phyloP scores from a whole-genome alignment of 2,329 filamentous ascomycete species.

The Penicillium sp. region DNA sequence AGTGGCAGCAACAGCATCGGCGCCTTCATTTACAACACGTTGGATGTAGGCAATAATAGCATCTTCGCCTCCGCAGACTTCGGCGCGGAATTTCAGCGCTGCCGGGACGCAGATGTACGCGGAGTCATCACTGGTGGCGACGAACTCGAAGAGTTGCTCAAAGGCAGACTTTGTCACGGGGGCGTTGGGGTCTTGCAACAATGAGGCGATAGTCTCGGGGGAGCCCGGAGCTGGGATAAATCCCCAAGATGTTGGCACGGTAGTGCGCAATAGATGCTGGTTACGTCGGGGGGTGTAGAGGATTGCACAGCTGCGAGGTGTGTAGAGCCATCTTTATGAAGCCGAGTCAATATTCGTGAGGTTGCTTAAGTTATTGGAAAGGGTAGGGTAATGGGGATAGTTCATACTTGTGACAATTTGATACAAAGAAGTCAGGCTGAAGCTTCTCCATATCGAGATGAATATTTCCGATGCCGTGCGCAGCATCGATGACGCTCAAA shows the following conservation, averaged over 20 bases:
- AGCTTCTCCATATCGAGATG: constrained; percentile 64
- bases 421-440: constrained; percentile 82
- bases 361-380: neutral
- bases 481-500: constrained; percentile 76
- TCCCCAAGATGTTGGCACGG: constrained; percentile 77
- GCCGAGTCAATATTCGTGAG: constrained; percentile 9
- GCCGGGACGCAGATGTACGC: constrained; percentile 72
- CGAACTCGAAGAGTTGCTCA: constrained; percentile 70
- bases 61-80: constrained; percentile 71
- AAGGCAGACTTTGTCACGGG: constrained; percentile 56
- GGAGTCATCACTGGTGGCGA: constrained; percentile 71
- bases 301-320: constrained; percentile 75
- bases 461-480: constrained; percentile 81
- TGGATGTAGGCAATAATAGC: constrained; percentile 65
- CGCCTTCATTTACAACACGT: constrained; percentile 64
- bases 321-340: constrained; percentile 68
- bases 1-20: constrained; percentile 57
- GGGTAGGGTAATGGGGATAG: neutral
- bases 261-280: constrained; percentile 71
- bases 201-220: constrained; percentile 49
- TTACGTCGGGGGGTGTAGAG: constrained; percentile 77
- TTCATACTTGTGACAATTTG: constrained; percentile 73
- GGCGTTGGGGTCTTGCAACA: constrained; percentile 35
- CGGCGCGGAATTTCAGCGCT: constrained; percentile 67
- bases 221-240: constrained; percentile 55